A percentile compares a stretch with the other conserved stretches of the same genome.
phyloP scores from a whole-genome alignment of 177 flowering plant genomes.

The Vitis hybrid region DNA sequence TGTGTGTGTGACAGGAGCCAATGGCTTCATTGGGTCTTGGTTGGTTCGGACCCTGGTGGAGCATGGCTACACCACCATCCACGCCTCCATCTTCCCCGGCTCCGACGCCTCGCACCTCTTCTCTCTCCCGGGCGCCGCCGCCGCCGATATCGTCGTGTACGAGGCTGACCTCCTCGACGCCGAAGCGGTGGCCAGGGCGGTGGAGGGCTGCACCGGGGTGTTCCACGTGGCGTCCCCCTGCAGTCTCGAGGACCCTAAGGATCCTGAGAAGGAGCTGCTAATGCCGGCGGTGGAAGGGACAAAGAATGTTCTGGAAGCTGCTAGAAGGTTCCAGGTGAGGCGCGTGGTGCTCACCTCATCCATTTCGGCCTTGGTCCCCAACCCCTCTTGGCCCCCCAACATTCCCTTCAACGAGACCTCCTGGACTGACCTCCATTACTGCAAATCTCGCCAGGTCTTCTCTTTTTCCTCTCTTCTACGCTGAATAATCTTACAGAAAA shows the following conservation, averaged over 20 bases:
- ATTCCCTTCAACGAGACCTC: conserved; percentile 59
- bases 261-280: conserved; percentile 62
- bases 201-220: conserved; percentile 55
- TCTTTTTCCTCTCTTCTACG: neutral
- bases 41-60: conserved; percentile 50
- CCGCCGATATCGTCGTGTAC: conserved; percentile 18
- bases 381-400: conserved; percentile 53
- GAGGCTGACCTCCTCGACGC: conserved; percentile 45
- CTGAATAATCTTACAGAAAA: too few species aligned
- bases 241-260: conserved; percentile 51
- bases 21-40: conserved; percentile 86
- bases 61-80: conserved; percentile 56
- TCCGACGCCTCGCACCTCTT: conserved; percentile 54
- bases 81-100: conserved; percentile 55
- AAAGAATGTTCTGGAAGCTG: conserved; percentile 62
- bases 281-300: conserved; percentile 76
- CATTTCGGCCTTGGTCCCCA: conserved; percentile 77
- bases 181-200: conserved; percentile 39
- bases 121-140: conserved; percentile 33
- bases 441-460: conserved; percentile 58
- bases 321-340: conserved; percentile 32
- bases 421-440: conserved; percentile 85
- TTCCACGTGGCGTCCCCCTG: conserved; percentile 93
- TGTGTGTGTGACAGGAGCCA: conserved; percentile 81
- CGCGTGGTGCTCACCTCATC: conserved; percentile 83